Base-by-base conservation (phyloP, 805 yeast species). In the Lipomyces spencermartinsiae region DNA sequence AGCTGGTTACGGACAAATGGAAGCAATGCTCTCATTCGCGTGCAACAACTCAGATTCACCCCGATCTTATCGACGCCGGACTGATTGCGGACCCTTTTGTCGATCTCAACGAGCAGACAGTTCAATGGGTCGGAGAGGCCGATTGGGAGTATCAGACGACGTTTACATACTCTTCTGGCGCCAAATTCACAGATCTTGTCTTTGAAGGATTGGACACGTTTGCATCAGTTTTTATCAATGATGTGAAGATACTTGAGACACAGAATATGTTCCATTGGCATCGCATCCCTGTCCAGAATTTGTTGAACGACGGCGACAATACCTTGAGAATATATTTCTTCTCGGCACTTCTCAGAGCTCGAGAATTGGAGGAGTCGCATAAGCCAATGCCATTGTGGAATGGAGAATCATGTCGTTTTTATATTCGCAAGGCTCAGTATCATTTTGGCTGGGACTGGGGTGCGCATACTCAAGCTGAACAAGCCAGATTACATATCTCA, bases 361-460 rank as follows among this genome's bases (percentile, higher is more conserved):
- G 83, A 39, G 73, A 65, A n/a, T 70, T 81, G 56, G 83, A 80
- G 61, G 64, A 74, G 64, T 67, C 75, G 39, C 74, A 77, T 60
- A 80, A 80, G 10, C 73, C 73, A 63, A 68, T 75, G 19, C 61
- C 55, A 8, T 78, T 79, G 19, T 83, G 76, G 73, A 82, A 83
- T 67, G 86, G 86, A 3, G 86, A 84, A 19, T 67, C 81, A 9
- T 74, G 80, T 59, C 76, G 87, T 51, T 74, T 81, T 63, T 80
- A 83, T 62, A 80, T 82, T 19, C 77, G 88, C 69, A 84, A 84
- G 72, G 85, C 87, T 0, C 87, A 83, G 73, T 84, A 84, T 71
- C 86, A 84, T 68, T 85, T 78, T 71, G 87, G 88, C 1, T 85
- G 87, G 88, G 88, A 85, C 73, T 85, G 87, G 88, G 87, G 87